Evolutionary conservation across 2,329 filamentous ascomycete genomes (phyloP).

Genomic region (Westerdykella aurantiaca): DNA sequence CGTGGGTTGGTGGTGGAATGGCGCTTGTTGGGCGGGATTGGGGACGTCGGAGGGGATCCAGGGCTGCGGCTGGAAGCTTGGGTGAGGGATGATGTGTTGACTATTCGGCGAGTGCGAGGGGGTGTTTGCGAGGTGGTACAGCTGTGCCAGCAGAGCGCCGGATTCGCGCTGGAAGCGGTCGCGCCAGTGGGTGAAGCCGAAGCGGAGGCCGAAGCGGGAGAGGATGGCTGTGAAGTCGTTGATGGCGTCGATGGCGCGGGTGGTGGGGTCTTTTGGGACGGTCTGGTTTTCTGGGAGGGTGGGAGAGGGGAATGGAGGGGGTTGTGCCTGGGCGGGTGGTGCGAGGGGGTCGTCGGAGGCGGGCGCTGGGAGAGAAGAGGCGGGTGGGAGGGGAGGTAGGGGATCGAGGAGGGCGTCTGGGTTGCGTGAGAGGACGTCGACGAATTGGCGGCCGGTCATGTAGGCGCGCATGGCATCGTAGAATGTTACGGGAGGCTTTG

Average conservation of each 20-base stretch:
- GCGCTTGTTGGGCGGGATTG: constrained; percentile 20
- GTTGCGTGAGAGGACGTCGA: constrained; percentile 52
- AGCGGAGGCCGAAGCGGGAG: constrained; percentile 43
- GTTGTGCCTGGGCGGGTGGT: constrained; percentile 19
- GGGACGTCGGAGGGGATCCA: constrained; percentile 19
- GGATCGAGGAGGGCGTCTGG: constrained; percentile 43
- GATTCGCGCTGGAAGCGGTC: constrained; percentile 46
- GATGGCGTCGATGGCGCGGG: constrained; percentile 43
- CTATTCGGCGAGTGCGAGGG: constrained; percentile 17
- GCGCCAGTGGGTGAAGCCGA: constrained; percentile 47
- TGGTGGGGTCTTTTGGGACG: constrained; percentile 28
- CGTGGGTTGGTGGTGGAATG: constrained; percentile 23
- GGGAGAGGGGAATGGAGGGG: constrained; percentile 32
- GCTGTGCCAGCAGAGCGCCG: constrained; percentile 35
- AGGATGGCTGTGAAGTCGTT: constrained; percentile 44
- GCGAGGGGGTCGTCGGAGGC: constrained; percentile 35
- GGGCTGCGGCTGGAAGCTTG: constrained; percentile 14
- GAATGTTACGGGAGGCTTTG: constrained; percentile 69
- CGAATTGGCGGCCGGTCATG: constrained; percentile 57
- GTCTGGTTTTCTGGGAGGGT: constrained; percentile 19
- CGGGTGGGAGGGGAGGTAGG: constrained; percentile 38
- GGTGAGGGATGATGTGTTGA: constrained; percentile 1
- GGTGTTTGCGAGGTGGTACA: constrained; percentile 35
- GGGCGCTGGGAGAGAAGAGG: constrained; percentile 20
- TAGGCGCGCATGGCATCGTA: constrained; percentile 82